Percentiles rank a stretch among this genome's conserved stretches.
These are phyloP conservation scores for Elsinoe australis DNA, from an alignment of 2,329 filamentous ascomycete genomes.

Conservation along the genomic window DNA sequence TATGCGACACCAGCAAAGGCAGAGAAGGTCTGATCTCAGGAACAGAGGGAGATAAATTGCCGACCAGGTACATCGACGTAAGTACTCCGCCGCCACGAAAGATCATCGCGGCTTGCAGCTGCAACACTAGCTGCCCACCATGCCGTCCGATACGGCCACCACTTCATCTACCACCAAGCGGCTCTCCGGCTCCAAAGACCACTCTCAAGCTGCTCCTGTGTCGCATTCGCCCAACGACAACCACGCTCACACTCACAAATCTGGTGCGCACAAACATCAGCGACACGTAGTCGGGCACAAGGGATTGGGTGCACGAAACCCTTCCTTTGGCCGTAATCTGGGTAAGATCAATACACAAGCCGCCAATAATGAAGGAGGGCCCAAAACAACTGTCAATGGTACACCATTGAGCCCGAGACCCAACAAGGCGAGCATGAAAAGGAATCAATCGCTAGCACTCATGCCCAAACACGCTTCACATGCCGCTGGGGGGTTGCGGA, in stretches of 20 bases:
- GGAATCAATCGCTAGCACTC: slow-evolving; percentile 34
- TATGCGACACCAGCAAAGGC: background rate
- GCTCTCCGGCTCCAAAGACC: slow-evolving; percentile 12
- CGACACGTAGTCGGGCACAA: slow-evolving; percentile 34
- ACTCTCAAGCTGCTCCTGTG: slow-evolving; percentile 26
- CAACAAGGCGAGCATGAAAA: slow-evolving; percentile 30
- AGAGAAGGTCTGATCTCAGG: background rate
- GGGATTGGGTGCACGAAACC: slow-evolving; percentile 34
- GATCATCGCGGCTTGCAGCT: slow-evolving; percentile 15
- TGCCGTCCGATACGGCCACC: slow-evolving; percentile 13
- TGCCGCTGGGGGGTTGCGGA: slow-evolving; percentile 27
- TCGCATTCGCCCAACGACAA: slow-evolving; percentile 20
- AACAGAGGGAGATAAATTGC: slow-evolving; percentile 1
- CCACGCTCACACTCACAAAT: slow-evolving; percentile 12
- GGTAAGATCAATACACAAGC: slow-evolving; percentile 32
- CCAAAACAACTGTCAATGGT: slow-evolving; percentile 13
- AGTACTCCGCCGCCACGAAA: slow-evolving; percentile 3
- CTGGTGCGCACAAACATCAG: slow-evolving; percentile 28
- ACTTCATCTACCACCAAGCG: slow-evolving; percentile 5
- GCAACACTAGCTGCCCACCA: slow-evolving; percentile 14
- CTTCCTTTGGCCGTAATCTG: slow-evolving; percentile 37
- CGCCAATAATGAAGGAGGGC: slow-evolving; percentile 18
- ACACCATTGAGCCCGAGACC: slow-evolving; percentile 29
- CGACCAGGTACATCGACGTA: slow-evolving; percentile 9
- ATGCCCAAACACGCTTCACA: slow-evolving; percentile 31